Evolutionary conservation across 352 stramenopile species (phyloP), one percentile per base, ranked within the genome.

Genomic region (Pythium pectinolyticum): DNA sequence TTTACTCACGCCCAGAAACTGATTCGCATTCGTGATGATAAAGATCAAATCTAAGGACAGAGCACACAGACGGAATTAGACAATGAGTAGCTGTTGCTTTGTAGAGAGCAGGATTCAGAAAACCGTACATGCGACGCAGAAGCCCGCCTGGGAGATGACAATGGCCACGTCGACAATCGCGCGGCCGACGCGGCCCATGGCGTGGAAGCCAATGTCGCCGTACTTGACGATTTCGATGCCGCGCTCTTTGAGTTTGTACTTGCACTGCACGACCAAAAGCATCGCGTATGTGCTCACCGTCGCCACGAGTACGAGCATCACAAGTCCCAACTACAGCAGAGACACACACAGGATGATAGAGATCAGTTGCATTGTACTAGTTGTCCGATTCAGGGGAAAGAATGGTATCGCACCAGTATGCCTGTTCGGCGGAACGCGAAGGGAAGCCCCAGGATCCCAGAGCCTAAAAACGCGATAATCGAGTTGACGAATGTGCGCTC

Each of bases 381-480:
- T n/a, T n/a, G n/a, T n/a, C n/a, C n/a, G n/a, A n/a, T n/a, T n/a
- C n/a, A n/a, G n/a, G n/a, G n/a, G n/a, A n/a, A n/a, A n/a, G n/a
- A n/a, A n/a, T n/a, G 14, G 40, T 28, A 48, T 9, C 83, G 66
- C 22, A 92, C 82, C 40, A 97, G 48, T 52, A 96, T 95, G 25
- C 92, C 92, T 31, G 77, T 87, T 56, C 90, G 78, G 30, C 81
- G 84, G 71, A 98, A 97, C 20, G 91, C 92, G 70, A 90, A 95
- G 10, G 92, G 92, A 9, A 97, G 67, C 0, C 90, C 92, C 22
- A 98, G 72, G 11, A 97, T 82, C 28, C 92, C 92, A 6, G 92
- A 95, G 24, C 92, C 92, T 0, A 98, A 77, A 74, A 98, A 98
- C 17, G 85, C 89, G 65, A 98, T 97, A 57, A 96, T 83, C 20